Conservation (phyloP, 257 asterid genomes). For the Solanum ossicruentum region DNA sequence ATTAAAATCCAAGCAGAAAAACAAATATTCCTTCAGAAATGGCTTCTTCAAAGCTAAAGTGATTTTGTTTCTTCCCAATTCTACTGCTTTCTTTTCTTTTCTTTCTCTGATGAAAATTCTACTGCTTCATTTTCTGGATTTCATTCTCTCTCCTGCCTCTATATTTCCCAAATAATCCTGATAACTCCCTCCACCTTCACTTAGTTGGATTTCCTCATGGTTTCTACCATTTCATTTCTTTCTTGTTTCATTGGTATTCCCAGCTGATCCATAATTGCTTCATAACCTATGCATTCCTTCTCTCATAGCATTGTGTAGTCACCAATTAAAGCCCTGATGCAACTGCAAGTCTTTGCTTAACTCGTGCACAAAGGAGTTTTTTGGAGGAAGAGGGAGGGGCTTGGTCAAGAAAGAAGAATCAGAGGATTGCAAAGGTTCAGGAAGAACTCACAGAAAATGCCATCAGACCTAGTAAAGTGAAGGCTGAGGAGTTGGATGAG, state of each 20-base stretch:
- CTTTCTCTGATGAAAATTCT: not conserved
- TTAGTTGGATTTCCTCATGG: constrained; percentile 47
- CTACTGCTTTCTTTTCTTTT: constrained; percentile 40
- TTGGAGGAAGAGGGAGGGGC: constrained; percentile 44
- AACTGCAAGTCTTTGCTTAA: constrained; percentile 32
- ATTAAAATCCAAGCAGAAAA: not conserved
- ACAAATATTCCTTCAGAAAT: not conserved
- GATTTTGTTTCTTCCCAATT: constrained; percentile 36
- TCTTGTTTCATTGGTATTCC: constrained; percentile 47
- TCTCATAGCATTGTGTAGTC: constrained; percentile 37
- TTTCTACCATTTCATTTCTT: constrained; percentile 38
- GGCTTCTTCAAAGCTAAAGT: constrained; percentile 42
- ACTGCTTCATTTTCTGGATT: constrained; percentile 47
- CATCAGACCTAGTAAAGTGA: constrained; percentile 18
- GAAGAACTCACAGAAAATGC: constrained; percentile 38
- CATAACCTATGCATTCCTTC: constrained; percentile 43
- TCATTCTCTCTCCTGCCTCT: constrained; percentile 62
- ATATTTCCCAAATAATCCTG: constrained; percentile 44
- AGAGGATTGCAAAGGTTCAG: constrained; percentile 30
- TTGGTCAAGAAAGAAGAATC: constrained; percentile 26
- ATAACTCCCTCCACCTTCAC: constrained; percentile 54
- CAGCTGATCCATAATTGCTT: constrained; percentile 49
- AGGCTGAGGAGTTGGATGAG: constrained; percentile 39
- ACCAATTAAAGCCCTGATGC: constrained; percentile 37
- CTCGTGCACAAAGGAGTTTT: constrained; percentile 38